Base-by-base conservation (phyloP, 1,284 basidiomycete species). In the Ustilago vetiveriae region DNA sequence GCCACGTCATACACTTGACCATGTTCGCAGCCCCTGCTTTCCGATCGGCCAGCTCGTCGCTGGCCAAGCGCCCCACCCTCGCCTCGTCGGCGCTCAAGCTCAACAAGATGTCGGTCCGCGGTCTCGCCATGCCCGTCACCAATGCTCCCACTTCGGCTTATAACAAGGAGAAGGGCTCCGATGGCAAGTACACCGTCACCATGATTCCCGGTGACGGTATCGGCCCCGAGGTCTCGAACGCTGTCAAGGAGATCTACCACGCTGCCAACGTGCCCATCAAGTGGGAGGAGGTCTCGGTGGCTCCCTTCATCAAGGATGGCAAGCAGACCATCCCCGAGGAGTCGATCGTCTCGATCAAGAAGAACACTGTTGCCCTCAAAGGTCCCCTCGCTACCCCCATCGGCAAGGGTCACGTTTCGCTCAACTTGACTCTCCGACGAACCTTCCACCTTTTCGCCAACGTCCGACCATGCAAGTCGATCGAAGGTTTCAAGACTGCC, bases 391-490 rank as follows among this genome's bases (percentile, higher is more conserved):
- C 75, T 48, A 82, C 74, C n/a, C 56, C 82, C 92, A 93, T 98
- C 84, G 96, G 95, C 79, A 98, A 98, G 87, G 95, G 95, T 41
- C 96, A 98, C 84, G 94, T 98, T 73, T 98, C 96, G 51, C 86
- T 98, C 72, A 99, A 99, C 86, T 85, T 98, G 84, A 98, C 95
- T 37, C 87, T 98, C 53, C 90, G 96, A 72, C 88, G 95, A 79
- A 97, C 95, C 7, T 98, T 99, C 86, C 92, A 93, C 83, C 88
- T 98, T 57, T 99, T 97, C 82, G 96, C 96, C 82, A 98, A 98
- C 83, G 95, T 98, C 75, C 89, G 95, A 68, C 96, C 95, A 45
- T 99, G 96, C 82, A 88, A 89, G 45, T 98, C 95, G 42, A 92
- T 99, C 84, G 85, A 92, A 83, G 96, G 96, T 40, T 98, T 90